A percentile compares a stretch with the other conserved stretches of the same genome.
These are phyloP conservation scores for Cytospora mali DNA, from an alignment of 2,329 filamentous ascomycete species.

Conservation along the genomic window DNA sequence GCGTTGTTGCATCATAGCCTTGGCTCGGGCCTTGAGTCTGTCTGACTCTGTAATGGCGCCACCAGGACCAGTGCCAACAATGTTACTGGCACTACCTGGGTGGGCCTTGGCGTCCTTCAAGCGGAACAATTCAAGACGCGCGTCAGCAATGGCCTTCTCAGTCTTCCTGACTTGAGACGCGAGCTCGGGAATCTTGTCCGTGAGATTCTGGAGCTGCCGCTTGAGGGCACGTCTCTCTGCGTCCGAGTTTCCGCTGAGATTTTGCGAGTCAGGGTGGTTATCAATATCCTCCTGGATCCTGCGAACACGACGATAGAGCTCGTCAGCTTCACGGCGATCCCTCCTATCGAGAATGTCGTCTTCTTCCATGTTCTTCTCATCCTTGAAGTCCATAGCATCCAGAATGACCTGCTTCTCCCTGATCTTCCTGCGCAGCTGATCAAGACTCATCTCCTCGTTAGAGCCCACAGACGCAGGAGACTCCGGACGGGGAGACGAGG, in stretches of 20 bases:
- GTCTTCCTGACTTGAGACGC: conserved; percentile 90
- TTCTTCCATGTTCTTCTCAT: conserved; percentile 86
- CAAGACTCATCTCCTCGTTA: conserved; percentile 80
- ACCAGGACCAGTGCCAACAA: conserved; percentile 91
- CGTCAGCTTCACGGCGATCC: conserved; percentile 89
- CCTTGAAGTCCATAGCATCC: conserved; percentile 94
- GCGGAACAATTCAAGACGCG: conserved; percentile 88
- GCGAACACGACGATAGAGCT: conserved; percentile 88
- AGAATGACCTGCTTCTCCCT: conserved; percentile 91
- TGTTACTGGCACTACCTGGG: conserved; percentile 75
- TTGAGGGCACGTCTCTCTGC: conserved; percentile 85
- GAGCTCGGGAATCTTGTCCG: conserved; percentile 87
- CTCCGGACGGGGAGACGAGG: conserved; percentile 76
- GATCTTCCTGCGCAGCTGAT: conserved; percentile 90
- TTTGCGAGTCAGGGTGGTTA: conserved; percentile 75
- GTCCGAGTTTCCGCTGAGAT: conserved; percentile 76
- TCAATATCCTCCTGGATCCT: conserved; percentile 95
- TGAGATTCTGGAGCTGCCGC: conserved; percentile 84
- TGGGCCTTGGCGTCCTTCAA: conserved; percentile 91
- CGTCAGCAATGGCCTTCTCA: conserved; percentile 90
- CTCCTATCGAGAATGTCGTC: conserved; percentile 89
- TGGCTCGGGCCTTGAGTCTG: conserved; percentile 89
- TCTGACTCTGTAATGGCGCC: conserved; percentile 91
- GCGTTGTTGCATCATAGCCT: conserved; percentile 98
- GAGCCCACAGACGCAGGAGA: conserved; percentile 70